Evolutionary conservation across 306 rosid genomes (phyloP).

Genomic region (Ormosia emarginata): DNA sequence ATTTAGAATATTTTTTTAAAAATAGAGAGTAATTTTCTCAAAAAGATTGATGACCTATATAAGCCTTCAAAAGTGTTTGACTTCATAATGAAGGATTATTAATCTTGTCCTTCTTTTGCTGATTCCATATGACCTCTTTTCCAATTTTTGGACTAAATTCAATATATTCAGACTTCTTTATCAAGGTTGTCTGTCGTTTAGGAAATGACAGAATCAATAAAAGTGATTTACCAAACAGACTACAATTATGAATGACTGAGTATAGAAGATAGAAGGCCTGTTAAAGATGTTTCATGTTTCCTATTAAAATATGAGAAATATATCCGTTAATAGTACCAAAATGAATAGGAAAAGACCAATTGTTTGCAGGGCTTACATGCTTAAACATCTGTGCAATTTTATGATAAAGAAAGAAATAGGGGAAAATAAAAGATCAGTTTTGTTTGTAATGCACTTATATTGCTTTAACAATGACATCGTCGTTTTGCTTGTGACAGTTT

Average conservation of each 20-base stretch:
- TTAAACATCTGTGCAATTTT: background rate
- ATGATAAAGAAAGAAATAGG: background rate
- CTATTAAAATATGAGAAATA: background rate
- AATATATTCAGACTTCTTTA: slow-evolving; percentile 3
- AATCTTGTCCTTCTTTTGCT: background rate
- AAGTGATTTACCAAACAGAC: slow-evolving; percentile 24
- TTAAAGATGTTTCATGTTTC: background rate
- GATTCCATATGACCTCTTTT: background rate
- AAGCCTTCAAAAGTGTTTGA: background rate
- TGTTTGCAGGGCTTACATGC: background rate
- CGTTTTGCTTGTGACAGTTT: background rate
- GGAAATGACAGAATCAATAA: slow-evolving; percentile 17
- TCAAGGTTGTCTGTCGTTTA: slow-evolving; percentile 23
- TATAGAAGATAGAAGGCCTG: background rate
- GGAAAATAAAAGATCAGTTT: background rate
- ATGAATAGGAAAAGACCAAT: background rate
- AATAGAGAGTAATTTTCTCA: background rate
- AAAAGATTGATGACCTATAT: background rate
- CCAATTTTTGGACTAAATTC: background rate
- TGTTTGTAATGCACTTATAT: background rate
- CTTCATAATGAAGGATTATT: slow-evolving; percentile 19
- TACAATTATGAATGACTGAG: background rate
- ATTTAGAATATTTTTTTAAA: too few relatives aligned
- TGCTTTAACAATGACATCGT: background rate
- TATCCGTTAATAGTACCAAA: background rate